Conservation (phyloP, 2,329 filamentous ascomycete species). For the Colletotrichum spaethianum region DNA sequence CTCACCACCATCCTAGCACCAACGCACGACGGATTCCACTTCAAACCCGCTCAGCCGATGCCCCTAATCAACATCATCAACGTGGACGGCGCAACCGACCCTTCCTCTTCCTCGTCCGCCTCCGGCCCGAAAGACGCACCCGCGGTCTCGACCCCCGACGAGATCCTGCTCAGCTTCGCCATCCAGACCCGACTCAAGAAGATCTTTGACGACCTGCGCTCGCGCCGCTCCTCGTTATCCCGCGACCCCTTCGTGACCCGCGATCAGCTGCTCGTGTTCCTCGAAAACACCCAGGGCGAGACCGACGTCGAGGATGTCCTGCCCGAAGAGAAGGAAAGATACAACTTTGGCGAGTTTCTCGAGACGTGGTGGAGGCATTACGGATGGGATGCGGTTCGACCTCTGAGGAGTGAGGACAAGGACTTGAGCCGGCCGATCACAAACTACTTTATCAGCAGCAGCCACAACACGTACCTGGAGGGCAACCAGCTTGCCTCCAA, state of each 20-base stretch:
- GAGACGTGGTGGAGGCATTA: slow-evolving; percentile 62
- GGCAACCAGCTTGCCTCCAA: slow-evolving; percentile 88
- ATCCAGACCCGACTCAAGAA: slow-evolving; percentile 64
- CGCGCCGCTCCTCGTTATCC: slow-evolving; percentile 48
- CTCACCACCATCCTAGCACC: slow-evolving; percentile 51
- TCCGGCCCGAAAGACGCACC: slow-evolving; percentile 34
- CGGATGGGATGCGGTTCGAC: slow-evolving; percentile 60
- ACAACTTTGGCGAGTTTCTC: slow-evolving; percentile 65
- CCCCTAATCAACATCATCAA: slow-evolving; percentile 41
- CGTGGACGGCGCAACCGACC: slow-evolving; percentile 36
- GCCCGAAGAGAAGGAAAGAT: slow-evolving; percentile 56
- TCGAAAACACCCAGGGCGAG: slow-evolving; percentile 66
- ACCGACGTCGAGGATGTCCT: slow-evolving; percentile 46
- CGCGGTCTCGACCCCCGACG: slow-evolving; percentile 36
- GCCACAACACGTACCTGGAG: slow-evolving; percentile 93
- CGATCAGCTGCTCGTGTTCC: slow-evolving; percentile 62
- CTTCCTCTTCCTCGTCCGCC: slow-evolving; percentile 25
- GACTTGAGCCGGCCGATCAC: slow-evolving; percentile 80
- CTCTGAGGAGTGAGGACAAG: slow-evolving; percentile 59
- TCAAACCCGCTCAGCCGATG: slow-evolving; percentile 42
- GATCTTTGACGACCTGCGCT: slow-evolving; percentile 63
- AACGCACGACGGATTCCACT: slow-evolving; percentile 47
- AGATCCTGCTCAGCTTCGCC: slow-evolving; percentile 61
- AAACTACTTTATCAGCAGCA: slow-evolving; percentile 95
- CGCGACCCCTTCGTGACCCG: slow-evolving; percentile 48